Conservation (phyloP, 306 rosid genomes). For the Nissolia schottii region DNA sequence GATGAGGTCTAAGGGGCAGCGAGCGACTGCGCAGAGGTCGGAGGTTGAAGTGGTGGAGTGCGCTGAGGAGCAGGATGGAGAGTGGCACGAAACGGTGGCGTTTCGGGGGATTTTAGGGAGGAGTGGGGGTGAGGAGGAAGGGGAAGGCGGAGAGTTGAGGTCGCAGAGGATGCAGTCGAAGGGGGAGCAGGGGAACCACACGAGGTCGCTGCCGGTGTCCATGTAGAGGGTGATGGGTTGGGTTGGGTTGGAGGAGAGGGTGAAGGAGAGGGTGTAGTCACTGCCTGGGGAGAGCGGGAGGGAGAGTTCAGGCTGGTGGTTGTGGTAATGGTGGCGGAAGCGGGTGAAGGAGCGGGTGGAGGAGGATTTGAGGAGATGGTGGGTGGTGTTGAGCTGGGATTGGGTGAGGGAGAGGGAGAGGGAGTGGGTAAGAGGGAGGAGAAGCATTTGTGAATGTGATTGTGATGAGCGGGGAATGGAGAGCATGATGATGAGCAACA, state of each 20-base stretch:
- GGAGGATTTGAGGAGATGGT: slow-evolving; percentile 60
- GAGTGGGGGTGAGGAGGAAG: not conserved
- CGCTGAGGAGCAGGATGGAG: slow-evolving; percentile 66
- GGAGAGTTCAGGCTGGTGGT: slow-evolving; percentile 45
- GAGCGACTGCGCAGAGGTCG: slow-evolving; percentile 72
- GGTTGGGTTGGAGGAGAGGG: slow-evolving; percentile 33
- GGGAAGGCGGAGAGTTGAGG: slow-evolving; percentile 38
- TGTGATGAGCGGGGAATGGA: slow-evolving; percentile 21
- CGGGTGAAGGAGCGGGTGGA: slow-evolving; percentile 55
- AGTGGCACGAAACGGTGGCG: slow-evolving; percentile 49
- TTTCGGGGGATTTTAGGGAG: slow-evolving; percentile 31
- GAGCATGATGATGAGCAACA: slow-evolving; percentile 14
- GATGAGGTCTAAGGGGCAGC: slow-evolving; percentile 61
- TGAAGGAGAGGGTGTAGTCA: slow-evolving; percentile 76
- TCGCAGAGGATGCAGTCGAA: slow-evolving; percentile 88
- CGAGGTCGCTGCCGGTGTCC: slow-evolving; percentile 93
- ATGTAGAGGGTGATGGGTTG: slow-evolving; percentile 68
- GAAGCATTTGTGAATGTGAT: slow-evolving; percentile 28
- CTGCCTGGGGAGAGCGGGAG: slow-evolving; percentile 78
- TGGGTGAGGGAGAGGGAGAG: slow-evolving; percentile 59
- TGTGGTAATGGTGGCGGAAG: slow-evolving; percentile 40
- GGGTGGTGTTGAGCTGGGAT: slow-evolving; percentile 55
- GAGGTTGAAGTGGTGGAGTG: slow-evolving; percentile 51
- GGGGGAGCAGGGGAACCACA: slow-evolving; percentile 88
- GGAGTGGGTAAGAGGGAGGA: slow-evolving; percentile 61